Evolutionary conservation across 192 early-diverging fungal genomes (phyloP), one percentile per base, ranked within the genome.

Genomic region (Diversispora epigaea): DNA sequence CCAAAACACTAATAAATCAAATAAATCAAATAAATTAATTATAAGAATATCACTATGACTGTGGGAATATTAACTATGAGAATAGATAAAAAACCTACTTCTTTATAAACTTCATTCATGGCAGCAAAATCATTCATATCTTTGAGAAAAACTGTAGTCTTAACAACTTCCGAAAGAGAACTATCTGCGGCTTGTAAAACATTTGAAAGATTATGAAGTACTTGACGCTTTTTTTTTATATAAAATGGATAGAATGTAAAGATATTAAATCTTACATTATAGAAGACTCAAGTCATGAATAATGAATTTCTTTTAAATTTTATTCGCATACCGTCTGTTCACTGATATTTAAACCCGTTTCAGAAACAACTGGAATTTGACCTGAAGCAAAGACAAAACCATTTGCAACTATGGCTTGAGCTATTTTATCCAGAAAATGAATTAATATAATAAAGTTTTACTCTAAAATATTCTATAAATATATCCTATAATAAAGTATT

Each of bases 71-170:
- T 2, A 32, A 32, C 25, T 5, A 68, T 49, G 46, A 39, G 0
- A 4, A 32, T 32, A 56, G 45, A 71, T 17, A 11, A 4, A 14
- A 22, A 39, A 64, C 69, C 75, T 80, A 91, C 89, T 78, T 89
- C 85, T 52, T 80, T 89, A 72, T 99, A 99, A 57, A 93, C 85
- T 77, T 93, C 91, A 82, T 99, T 99, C 88, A 99, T 93, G 21
- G 81, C 82, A 14, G 78, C 88, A 86, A 97, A 98, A 83, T 96
- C 93, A 80, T 93, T 93, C 87, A 93, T 93, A 78, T 89, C 88
- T 82, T 94, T 93, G 47, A 99, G 77, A 81, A 97, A 99, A 60
- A 97, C 95, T 19, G 96, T 97, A 25, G 95, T 96, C 88, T 99
- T 99, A 80, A 97, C 90, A 15, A 97, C 92, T 71, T 93, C 89